Evolutionary conservation across 1,284 basidiomycete genomes (phyloP), one percentile per base, ranked within the genome.

Genomic region (Cryptococcus sp.): DNA sequence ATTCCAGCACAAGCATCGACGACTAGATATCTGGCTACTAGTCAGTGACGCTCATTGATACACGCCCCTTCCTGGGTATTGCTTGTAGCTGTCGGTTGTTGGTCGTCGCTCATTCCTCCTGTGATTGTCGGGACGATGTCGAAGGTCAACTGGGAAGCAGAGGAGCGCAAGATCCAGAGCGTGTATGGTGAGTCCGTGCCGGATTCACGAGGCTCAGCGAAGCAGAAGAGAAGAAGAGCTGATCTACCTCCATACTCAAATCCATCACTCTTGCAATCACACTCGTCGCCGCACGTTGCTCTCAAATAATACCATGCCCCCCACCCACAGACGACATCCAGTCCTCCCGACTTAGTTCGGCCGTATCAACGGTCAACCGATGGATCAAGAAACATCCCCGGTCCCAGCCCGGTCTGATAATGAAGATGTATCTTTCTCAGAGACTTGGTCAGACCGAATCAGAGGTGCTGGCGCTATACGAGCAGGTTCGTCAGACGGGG

Each of bases 371-470:
- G 0, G 47, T 73, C 5, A 62, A 62, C 45, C 59, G 67, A 40
- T 67, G 65, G 56, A 62, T 75, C 11, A 74, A 74, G 59, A 76
- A 75, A 61, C 61, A 67, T 23, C 70, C 74, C 13, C 67, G 67
- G 54, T 74, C 72, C n/a, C 74, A 76, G 58, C 71, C 73, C n/a
- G 74, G 67, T 1, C 57, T 76, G 6, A 68, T 71, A 22, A 56
- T 74, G 7, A 69, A 69, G n/a, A 67, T 73, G 61, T 66, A 67
- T 20, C 62, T 77, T n/a, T 40, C 61, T 5, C 59, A 69, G 35
- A 59, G 63, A 54, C 59, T 47, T 5, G 60, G 62, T 1, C 45
- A n/a, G 19, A 35, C 53, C 8, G 53, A 58, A 20, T 52, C 53
- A 27, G 63, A 59, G 10, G 62, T 74, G 0, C 50, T 75, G 41